Evolutionary conservation across 1,284 basidiomycete genomes (phyloP).

Genomic region (Macrocystidia cucumis): DNA sequence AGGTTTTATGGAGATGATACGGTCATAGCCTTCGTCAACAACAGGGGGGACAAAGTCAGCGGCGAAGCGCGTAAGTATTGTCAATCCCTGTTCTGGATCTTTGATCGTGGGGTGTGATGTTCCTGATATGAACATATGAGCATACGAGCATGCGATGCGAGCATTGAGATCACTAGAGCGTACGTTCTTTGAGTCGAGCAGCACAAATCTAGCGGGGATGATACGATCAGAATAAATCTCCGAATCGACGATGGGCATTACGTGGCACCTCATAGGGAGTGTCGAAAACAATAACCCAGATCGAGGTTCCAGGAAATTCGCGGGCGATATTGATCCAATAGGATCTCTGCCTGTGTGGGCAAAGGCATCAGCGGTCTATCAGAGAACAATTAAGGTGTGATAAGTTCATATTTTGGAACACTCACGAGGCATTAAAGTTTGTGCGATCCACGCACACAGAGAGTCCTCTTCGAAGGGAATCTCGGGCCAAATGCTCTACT

Average conservation of each 20-base stretch:
- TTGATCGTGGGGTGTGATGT: conserved; percentile 64
- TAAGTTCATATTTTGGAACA: conserved; percentile 8
- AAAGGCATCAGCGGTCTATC: conserved; percentile 5
- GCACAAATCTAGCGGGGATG: conserved; percentile 40
- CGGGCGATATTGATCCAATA: conserved; percentile 66
- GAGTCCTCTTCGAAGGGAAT: conserved; percentile 39
- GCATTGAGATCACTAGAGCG: conserved; percentile 13
- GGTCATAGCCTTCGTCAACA: conserved; percentile 51
- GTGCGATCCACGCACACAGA: conserved; percentile 72
- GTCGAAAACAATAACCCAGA: conserved; percentile 69
- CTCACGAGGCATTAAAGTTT: conserved; percentile 60
- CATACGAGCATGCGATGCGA: conserved; percentile 7
- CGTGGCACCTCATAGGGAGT: conserved; percentile 62
- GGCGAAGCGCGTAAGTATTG: conserved; percentile 52
- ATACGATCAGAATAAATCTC: conserved; percentile 16
- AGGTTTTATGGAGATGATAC: conserved; percentile 44
- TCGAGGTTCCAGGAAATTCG: conserved; percentile 47
- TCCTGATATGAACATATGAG: conserved; percentile 32
- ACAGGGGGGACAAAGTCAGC: conserved; percentile 47
- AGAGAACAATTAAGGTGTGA: conserved; percentile 5
- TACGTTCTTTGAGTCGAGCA: conserved; percentile 40
- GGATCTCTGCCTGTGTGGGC: conserved; percentile 46
- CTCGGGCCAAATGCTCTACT: conserved; percentile 50
- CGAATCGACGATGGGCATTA: conserved; percentile 9
- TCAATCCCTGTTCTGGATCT: conserved; percentile 42